phyloP scores from a whole-genome alignment of 1,284 basidiomycete species.

The Trametes sp. region DNA sequence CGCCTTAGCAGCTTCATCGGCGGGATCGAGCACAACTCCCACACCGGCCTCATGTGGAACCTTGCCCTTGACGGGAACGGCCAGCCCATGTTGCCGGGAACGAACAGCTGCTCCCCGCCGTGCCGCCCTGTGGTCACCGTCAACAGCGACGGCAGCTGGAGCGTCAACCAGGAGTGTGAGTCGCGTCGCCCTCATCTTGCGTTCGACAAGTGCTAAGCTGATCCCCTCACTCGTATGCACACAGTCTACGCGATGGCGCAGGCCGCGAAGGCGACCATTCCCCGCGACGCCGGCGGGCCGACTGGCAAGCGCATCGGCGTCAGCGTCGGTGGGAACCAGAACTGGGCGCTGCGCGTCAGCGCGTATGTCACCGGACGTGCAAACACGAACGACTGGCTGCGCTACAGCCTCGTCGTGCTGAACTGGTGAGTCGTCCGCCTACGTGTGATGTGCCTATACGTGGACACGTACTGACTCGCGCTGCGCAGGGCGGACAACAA shows the following conservation, averaged over 20 bases:
- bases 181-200: slow-evolving; percentile 33
- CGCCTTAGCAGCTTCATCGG: slow-evolving; percentile 48
- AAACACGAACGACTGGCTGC: slow-evolving; percentile 61
- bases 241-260: slow-evolving; percentile 79
- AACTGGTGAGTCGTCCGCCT: slow-evolving; percentile 51
- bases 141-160: slow-evolving; percentile 67
- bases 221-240: background rate
- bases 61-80: slow-evolving; percentile 69
- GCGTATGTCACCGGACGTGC: slow-evolving; percentile 70
- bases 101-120: slow-evolving; percentile 65
- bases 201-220: background rate
- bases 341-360: slow-evolving; percentile 66
- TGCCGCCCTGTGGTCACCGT: slow-evolving; percentile 74
- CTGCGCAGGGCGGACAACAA: slow-evolving; percentile 57
- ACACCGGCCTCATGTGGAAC: slow-evolving; percentile 67
- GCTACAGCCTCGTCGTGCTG: slow-evolving; percentile 74
- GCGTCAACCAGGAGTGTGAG: slow-evolving; percentile 76
- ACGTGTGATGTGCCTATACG: slow-evolving; percentile 14
- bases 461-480: background rate
- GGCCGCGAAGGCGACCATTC: slow-evolving; percentile 74
- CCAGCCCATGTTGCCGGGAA: slow-evolving; percentile 67
- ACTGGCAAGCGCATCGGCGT: slow-evolving; percentile 73
- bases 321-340: slow-evolving; percentile 60
- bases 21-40: slow-evolving; percentile 55
- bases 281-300: slow-evolving; percentile 71